These are phyloP conservation scores for Niveomyces coronatus DNA, from an alignment of 2,329 filamentous ascomycete species.

Conservation along the genomic window DNA sequence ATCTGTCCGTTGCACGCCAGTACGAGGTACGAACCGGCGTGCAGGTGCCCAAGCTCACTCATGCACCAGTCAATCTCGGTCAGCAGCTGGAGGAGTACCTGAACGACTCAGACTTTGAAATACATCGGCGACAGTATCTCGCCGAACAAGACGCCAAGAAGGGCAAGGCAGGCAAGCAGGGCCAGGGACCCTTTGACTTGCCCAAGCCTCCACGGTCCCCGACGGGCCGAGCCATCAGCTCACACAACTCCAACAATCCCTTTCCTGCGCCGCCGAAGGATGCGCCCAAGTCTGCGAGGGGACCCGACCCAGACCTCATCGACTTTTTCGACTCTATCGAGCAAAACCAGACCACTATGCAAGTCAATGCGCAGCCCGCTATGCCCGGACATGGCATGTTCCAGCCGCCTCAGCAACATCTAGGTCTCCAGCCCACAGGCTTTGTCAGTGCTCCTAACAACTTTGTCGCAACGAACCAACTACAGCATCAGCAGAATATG, in stretches of 20 bases:
- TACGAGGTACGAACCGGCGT: conserved; percentile 88
- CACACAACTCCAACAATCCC: conserved; percentile 27
- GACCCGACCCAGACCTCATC: conserved; percentile 68
- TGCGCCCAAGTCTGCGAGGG: conserved; percentile 45
- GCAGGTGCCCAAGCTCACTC: conserved; percentile 93
- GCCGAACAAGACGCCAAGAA: conserved; percentile 71
- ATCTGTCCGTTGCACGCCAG: conserved; percentile 74
- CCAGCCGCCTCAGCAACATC: conserved; percentile 16
- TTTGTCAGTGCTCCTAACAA: conserved; percentile 6
- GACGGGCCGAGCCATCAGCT: conserved; percentile 14
- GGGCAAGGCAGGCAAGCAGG: conserved; percentile 23
- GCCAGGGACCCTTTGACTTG: conserved; percentile 29
- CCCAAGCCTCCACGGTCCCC: conserved; percentile 26
- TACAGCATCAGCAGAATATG: conserved; percentile 20
- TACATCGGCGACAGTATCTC: conserved; percentile 84
- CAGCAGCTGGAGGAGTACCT: conserved; percentile 90
- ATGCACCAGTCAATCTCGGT: conserved; percentile 85
- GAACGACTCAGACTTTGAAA: conserved; percentile 88
- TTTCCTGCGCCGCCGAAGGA: conserved; percentile 26
- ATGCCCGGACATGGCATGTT: conserved; percentile 22
- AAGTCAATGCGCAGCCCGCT: conserved; percentile 29
- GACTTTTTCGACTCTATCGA: conserved; percentile 95
- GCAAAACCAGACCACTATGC: conserved; percentile 68
- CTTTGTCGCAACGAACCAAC: conserved; percentile 18
- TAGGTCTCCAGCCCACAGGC: conserved; percentile 12